phyloP scores from a whole-genome alignment of 306 rosid genomes.

The Cajanus cajan region DNA sequence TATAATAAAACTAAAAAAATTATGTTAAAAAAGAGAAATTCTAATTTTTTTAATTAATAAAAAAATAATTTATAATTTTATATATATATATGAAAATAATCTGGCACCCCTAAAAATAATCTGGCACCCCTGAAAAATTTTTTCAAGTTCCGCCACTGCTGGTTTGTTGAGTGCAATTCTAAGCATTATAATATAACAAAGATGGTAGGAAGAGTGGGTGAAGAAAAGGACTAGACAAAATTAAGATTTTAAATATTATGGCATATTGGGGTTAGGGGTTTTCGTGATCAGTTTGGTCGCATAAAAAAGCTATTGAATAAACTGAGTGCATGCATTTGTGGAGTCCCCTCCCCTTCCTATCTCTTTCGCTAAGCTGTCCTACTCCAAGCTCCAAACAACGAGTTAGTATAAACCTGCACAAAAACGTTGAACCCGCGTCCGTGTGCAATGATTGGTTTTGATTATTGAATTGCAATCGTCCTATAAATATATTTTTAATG shows the following conservation, averaged over 20 bases:
- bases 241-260: constrained; percentile 11
- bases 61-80: no score
- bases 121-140: no score
- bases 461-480: neutral
- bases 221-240: constrained; percentile 12
- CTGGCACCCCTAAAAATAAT: no score
- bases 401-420: neutral
- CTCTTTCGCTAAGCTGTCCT: constrained; percentile 25
- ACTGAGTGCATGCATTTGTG: neutral
- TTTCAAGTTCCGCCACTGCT: no score
- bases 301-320: constrained; percentile 19
- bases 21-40: no score
- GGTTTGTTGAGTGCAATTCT: constrained; percentile 18
- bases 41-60: no score
- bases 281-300: constrained; percentile 7
- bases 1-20: no score
- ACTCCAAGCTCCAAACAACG: neutral
- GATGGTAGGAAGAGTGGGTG: neutral
- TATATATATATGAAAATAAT: no score
- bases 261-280: neutral
- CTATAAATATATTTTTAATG: constrained; percentile 11
- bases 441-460: constrained; percentile 29
- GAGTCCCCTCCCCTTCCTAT: neutral
- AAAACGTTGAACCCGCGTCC: constrained; percentile 19
- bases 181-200: neutral